A percentile compares a stretch with the other conserved stretches of the same genome.
These are phyloP conservation scores for Lentinula boryana DNA, from an alignment of 768 basidiomycete genomes.

Conservation along the genomic window DNA sequence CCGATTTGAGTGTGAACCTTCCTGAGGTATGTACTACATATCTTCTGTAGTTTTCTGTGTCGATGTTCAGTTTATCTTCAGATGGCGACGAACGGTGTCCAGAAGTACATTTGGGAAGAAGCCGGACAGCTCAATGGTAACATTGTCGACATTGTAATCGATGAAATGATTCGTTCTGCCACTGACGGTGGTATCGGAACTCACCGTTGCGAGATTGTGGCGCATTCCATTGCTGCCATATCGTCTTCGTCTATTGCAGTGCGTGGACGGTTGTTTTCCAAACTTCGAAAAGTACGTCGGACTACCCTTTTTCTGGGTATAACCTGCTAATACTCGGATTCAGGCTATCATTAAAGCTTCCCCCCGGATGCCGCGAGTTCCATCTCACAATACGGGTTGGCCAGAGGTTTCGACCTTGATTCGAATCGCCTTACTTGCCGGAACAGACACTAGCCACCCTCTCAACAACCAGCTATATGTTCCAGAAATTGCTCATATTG, in stretches of 20 bases:
- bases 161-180: slow-evolving; percentile 76
- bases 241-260: slow-evolving; percentile 67
- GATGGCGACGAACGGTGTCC: slow-evolving; percentile 28
- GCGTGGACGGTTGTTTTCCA: slow-evolving; percentile 71
- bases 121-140: slow-evolving; percentile 62
- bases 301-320: not conserved
- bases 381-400: slow-evolving; percentile 73
- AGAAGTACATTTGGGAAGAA: slow-evolving; percentile 74
- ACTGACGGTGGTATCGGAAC: slow-evolving; percentile 81
- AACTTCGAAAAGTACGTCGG: slow-evolving; percentile 58
- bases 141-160: slow-evolving; percentile 67
- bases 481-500: slow-evolving; percentile 77
- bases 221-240: slow-evolving; percentile 66
- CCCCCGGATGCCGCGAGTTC: slow-evolving; percentile 51
- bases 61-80: not conserved
- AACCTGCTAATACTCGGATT: not conserved
- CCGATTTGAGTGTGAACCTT: slow-evolving; percentile 68
- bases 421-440: slow-evolving; percentile 67
- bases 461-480: slow-evolving; percentile 71
- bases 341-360: slow-evolving; percentile 74
- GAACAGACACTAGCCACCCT: slow-evolving; percentile 49
- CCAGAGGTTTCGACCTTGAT: slow-evolving; percentile 76
- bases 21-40: slow-evolving; percentile 47
- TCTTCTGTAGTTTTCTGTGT: not conserved
- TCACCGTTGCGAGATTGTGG: slow-evolving; percentile 66